phyloP scores from a whole-genome alignment of 495 filamentous ascomycete genomes.

The Aspergillus mulundensis region DNA sequence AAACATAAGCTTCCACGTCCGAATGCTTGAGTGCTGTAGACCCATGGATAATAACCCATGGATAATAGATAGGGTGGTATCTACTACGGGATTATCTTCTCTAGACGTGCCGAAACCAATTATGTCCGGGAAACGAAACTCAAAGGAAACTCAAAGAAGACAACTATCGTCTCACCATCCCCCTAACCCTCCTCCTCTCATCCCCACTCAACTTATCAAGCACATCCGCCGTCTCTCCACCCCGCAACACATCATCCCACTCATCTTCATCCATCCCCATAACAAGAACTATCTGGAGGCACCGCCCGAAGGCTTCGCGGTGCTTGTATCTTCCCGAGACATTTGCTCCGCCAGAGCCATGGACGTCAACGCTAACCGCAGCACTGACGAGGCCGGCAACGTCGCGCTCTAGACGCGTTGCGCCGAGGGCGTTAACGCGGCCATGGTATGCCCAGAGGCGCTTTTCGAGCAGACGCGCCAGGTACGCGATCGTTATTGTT shows the following conservation, averaged over 20 bases:
- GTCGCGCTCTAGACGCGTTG: conserved; percentile 84
- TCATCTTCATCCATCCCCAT: conserved; percentile 98
- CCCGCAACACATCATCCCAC: conserved; percentile 71
- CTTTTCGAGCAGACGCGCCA: conserved; percentile 80
- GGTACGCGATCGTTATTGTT: conserved; percentile 64
- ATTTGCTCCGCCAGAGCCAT: conserved; percentile 27
- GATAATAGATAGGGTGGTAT: not conserved
- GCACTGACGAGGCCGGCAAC: conserved; percentile 72
- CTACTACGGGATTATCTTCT: too few relatives aligned
- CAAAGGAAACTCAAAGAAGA: not conserved
- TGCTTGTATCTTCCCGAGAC: conserved; percentile 59
- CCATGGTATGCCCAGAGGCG: conserved; percentile 81
- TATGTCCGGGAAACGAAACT: not conserved
- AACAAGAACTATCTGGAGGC: conserved; percentile 79
- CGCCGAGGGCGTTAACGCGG: conserved; percentile 76
- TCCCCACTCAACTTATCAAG: conserved; percentile 53
- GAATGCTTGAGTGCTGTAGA: not conserved
- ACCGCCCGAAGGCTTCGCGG: conserved; percentile 73
- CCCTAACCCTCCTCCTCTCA: conserved; percentile 58
- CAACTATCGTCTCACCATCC: conserved; percentile 45
- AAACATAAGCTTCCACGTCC: not conserved
- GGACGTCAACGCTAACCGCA: conserved; percentile 59
- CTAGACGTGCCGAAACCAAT: not conserved
- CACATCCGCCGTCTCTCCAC: conserved; percentile 39
- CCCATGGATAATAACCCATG: not conserved